phyloP scores from a whole-genome alignment of 176 grass and related monocot genomes.

The Oryza longistaminata region DNA sequence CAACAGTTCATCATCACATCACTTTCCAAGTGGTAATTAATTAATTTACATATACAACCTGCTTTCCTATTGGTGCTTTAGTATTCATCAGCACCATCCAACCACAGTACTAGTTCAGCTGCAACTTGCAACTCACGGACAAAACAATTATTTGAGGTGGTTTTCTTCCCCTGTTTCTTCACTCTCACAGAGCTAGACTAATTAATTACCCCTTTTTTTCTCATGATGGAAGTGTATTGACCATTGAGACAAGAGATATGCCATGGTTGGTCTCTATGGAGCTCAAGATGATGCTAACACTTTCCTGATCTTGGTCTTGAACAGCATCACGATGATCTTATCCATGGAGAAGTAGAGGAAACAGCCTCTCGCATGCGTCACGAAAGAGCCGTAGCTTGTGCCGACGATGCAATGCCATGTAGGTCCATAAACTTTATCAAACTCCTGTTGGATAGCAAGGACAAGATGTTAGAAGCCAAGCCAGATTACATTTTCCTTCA shows the following conservation, averaged over 20 bases:
- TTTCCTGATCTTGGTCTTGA: conserved; percentile 75
- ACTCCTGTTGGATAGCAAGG: conserved; percentile 55
- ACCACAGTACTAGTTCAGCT: neutral
- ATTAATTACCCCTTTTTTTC: neutral
- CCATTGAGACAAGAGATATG: neutral
- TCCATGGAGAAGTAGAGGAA: conserved; percentile 93
- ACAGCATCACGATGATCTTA: conserved; percentile 80
- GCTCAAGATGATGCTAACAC: conserved; percentile 45
- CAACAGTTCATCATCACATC: conserved; percentile 25
- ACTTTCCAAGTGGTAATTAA: conserved; percentile 13
- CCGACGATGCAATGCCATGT: conserved; percentile 86
- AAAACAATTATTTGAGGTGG: conserved; percentile 36
- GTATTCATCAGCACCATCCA: neutral
- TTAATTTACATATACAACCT: conserved; percentile 20
- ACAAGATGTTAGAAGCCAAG: conserved; percentile 6
- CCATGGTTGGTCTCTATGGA: conserved; percentile 15
- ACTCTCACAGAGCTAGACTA: conserved; percentile 26
- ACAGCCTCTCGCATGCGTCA: conserved; percentile 64
- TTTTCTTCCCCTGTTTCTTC: conserved; percentile 8
- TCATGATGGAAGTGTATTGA: neutral
- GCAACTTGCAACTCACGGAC: conserved; percentile 13
- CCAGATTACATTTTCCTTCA: neutral
- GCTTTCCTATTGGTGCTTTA: neutral
- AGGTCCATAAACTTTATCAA: conserved; percentile 73
- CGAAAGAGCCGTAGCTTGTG: conserved; percentile 77